These are phyloP conservation scores for Vishniacozyma victoriae DNA, from an alignment of 768 basidiomycete genomes.

Conservation along the genomic window DNA sequence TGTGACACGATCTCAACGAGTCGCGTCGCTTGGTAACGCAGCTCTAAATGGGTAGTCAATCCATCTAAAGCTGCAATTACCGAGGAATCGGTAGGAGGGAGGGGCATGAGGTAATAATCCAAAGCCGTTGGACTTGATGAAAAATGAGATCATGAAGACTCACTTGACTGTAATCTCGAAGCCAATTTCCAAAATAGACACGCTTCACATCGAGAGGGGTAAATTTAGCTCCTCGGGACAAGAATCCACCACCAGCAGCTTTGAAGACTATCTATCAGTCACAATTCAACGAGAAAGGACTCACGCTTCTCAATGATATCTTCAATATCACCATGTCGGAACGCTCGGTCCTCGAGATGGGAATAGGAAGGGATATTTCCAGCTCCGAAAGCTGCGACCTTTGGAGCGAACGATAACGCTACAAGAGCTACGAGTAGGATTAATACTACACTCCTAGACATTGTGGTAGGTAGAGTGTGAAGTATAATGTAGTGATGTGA, in stretches of 20 bases:
- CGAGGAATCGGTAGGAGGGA: too few species aligned
- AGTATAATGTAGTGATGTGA: not conserved
- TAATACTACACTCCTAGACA: constrained; percentile 18
- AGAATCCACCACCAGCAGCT: constrained; percentile 56
- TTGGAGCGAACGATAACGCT: constrained; percentile 33
- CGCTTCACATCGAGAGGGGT: constrained; percentile 76
- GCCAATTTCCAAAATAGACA: constrained; percentile 63
- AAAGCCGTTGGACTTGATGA: too few species aligned
- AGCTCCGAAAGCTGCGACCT: constrained; percentile 41
- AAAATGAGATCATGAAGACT: too few species aligned
- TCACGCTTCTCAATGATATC: constrained; percentile 52
- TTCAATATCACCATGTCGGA: constrained; percentile 78
- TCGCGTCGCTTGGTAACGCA: too few species aligned
- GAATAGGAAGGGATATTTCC: constrained; percentile 77
- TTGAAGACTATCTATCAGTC: constrained; percentile 52
- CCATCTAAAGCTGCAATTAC: too few species aligned
- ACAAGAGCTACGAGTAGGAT: constrained; percentile 26
- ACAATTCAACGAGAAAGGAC: not conserved
- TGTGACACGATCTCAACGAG: too few species aligned
- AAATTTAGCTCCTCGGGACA: constrained; percentile 64
- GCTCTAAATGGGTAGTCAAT: too few species aligned
- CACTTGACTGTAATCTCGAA: constrained; percentile 68
- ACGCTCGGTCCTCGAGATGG: constrained; percentile 61
- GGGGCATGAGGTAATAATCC: too few species aligned
- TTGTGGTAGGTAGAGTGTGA: constrained; percentile 3